phyloP scores from a whole-genome alignment of 768 basidiomycete genomes.

The Neoboletus subvelutipes region DNA sequence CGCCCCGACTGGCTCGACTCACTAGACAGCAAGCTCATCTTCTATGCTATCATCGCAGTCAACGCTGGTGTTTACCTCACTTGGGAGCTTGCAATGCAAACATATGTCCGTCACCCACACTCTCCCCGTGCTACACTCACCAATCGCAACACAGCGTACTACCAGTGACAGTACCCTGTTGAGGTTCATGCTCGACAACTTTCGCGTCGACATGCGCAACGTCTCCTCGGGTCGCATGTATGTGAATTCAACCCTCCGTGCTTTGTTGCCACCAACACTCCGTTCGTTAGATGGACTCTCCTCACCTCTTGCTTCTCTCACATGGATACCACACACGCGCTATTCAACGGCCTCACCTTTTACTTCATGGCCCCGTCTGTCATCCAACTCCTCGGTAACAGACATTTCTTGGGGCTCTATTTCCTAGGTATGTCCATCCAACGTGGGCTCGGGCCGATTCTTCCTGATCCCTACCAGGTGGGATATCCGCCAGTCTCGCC shows the following conservation, averaged over 20 bases:
- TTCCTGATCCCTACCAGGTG: conserved; percentile 44
- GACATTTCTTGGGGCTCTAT: conserved; percentile 70
- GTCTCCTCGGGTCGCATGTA: conserved; percentile 64
- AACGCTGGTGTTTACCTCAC: conserved; percentile 62
- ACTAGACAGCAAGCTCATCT: conserved; percentile 51
- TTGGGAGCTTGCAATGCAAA: conserved; percentile 48
- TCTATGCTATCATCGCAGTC: conserved; percentile 63
- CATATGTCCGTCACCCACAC: conserved; percentile 33
- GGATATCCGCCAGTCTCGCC: conserved; percentile 52
- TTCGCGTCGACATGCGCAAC: conserved; percentile 61
- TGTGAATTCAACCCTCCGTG: conserved; percentile 19
- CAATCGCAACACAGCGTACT: conserved; percentile 30
- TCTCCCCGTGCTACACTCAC: not conserved
- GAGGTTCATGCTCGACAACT: conserved; percentile 61
- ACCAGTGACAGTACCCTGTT: conserved; percentile 38
- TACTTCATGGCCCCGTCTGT: conserved; percentile 73
- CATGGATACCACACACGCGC: conserved; percentile 52
- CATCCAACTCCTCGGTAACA: conserved; percentile 60
- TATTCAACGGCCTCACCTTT: conserved; percentile 78
- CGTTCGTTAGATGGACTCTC: conserved; percentile 62
- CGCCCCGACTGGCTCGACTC: conserved; percentile 43
- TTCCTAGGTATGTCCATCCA: conserved; percentile 52
- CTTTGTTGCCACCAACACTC: not conserved
- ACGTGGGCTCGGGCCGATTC: not conserved
- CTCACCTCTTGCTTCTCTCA: conserved; percentile 75